Base-by-base conservation (phyloP, 495 filamentous ascomycete genomes). In the Podospora conica region DNA sequence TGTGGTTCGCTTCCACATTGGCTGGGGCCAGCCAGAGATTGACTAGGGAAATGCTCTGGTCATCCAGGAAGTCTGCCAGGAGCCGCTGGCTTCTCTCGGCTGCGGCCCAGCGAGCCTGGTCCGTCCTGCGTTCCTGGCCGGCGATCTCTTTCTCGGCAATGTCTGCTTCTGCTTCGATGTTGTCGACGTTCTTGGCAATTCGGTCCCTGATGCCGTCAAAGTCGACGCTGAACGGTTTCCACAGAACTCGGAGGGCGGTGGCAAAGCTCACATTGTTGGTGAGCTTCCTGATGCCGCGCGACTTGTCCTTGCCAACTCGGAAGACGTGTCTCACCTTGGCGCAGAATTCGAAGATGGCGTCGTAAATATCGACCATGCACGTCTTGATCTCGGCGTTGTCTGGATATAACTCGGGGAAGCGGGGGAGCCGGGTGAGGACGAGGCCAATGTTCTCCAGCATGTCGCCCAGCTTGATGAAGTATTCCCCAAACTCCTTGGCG, bases 401-500 rank as follows among this genome's bases (percentile, higher is more conserved):
- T 9, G 65, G 65, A 55, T 67, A 67, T 8, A 67, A 40, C 8
- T 29, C 54, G 7, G 60, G 60, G 31, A 53, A 67, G 18, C 65
- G 25, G 2, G 60, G 60, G 11, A 67, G 24, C 0, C 65, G 65
- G 33, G 53, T 55, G 15, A 67, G 60, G 22, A 67, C 31, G 7
- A 11, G 33, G 23, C 65, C 65, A 12, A 67, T 59, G 15, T 67
- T 56, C 29, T 58, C 60, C 9, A 67, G 31, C 65, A 67, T 67
- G 23, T 11, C 55, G n/a, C 55, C 55, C 5, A 67, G 29, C 61
- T 67, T 67, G 22, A 64, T 61, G 55, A 67, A 67, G 55, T 67
- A 67, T n/a, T 67, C 65, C 15, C 65, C 65, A 33, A 67, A 67
- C 33, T 67, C 65, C 18, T 48, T 21, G 53, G 65, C 65, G 21